Base-by-base conservation (phyloP, 2,329 filamentous ascomycete species). In the Pseudogymnoascus sp. region DNA sequence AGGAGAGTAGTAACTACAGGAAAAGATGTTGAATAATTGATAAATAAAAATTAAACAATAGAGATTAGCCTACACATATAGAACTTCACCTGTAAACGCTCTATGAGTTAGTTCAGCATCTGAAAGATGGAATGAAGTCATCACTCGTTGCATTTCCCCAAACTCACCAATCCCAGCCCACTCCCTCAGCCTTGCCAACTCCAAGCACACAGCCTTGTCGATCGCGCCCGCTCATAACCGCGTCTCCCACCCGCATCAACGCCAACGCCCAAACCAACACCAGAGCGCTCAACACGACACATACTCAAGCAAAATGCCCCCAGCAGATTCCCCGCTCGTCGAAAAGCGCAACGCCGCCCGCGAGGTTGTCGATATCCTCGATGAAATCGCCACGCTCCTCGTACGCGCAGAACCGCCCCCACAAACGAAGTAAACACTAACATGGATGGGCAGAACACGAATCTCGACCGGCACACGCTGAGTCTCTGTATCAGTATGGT, bases 401-500 rank as follows among this genome's bases (percentile, higher is more conserved):
- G 93, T 97, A 78, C 69, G 84, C 78, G 45, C 55, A 21, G 41
- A 62, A 33, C 63, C 31, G 16, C 61, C n/a, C 35, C 29, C 33
- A 29, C 21, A 11, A 3, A 8, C 7, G 23, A 21, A 10, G n/a
- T 19, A 43, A 21, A 14, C 11, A 55, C 39, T 29, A 63, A 38
- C 45, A 21, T n/a, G 29, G 39, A 23, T 26, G 19, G 59, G 14
- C 64, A 97, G 93, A 97, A 97, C 77, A 96, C 93, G 65, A 85
- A 96, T 67, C 86, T 99, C 52, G 92, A 97, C 75, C 87, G 93
- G 33, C 88, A 92, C 61, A 92, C 92, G 19, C 81, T 99, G 16
- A 96, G 92, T 2, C 90, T 97, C 66, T 99, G 94, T 76, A 93
- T 97, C 64, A 96, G 92, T 61, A 83, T 99, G 75, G 95, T 99